These are phyloP conservation scores for Colletotrichum orchidophilum DNA, from an alignment of 2,329 filamentous ascomycete species.

Conservation along the genomic window DNA sequence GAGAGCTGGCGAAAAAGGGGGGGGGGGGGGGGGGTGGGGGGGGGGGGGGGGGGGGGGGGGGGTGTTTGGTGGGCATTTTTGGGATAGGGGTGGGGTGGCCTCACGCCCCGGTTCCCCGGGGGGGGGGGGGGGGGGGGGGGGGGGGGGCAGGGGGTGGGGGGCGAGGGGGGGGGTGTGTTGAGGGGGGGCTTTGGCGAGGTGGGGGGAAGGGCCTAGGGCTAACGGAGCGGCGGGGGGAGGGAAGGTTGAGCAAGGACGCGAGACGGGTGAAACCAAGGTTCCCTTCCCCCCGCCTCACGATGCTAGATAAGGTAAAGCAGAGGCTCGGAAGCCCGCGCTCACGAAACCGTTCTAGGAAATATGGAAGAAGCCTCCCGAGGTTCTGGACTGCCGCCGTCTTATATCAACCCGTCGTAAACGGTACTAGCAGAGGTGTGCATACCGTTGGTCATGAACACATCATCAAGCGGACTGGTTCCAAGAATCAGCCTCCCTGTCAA, in stretches of 20 bases:
- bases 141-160: too few relatives aligned
- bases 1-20: not conserved
- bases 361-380: conserved; percentile 29
- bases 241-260: not conserved
- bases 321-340: conserved; percentile 12
- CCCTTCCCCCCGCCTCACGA: conserved; percentile 2
- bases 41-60: too few relatives aligned
- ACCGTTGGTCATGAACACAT: not conserved
- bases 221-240: too few relatives aligned
- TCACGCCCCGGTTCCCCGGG: too few relatives aligned
- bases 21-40: too few relatives aligned
- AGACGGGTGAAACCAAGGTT: not conserved
- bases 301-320: conserved; percentile 18
- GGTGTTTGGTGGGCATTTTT: not conserved
- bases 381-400: conserved; percentile 19
- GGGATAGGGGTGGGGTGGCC: not conserved
- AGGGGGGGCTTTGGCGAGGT: too few relatives aligned
- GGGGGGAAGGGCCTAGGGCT: not conserved
- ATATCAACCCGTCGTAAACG: not conserved
- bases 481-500: not conserved
- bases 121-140: too few relatives aligned
- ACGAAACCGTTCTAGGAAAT: conserved; percentile 24
- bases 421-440: not conserved
- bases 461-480: not conserved
- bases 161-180: too few relatives aligned